phyloP scores from a whole-genome alignment of 2,329 filamentous ascomycete genomes.

The Exophiala sideris region DNA sequence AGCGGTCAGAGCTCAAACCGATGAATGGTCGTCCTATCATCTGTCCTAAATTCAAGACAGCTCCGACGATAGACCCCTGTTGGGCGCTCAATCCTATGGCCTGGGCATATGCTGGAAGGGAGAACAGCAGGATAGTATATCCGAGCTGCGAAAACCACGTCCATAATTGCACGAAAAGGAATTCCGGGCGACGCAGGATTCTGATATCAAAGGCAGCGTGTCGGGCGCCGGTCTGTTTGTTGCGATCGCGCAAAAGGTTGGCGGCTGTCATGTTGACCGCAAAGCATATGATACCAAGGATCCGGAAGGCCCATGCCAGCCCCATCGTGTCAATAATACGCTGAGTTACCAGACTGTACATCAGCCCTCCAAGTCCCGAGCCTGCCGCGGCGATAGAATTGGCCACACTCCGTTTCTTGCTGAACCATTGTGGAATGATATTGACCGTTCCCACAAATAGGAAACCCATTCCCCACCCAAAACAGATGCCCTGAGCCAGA shows the following conservation, averaged over 20 bases:
- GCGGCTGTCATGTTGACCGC: conserved; percentile 52
- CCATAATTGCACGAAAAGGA: conserved; percentile 57
- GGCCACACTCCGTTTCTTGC: conserved; percentile 54
- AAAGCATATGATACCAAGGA: conserved; percentile 56
- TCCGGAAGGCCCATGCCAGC: conserved; percentile 59
- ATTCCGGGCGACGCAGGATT: conserved; percentile 54
- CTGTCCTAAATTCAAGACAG: conserved; percentile 62
- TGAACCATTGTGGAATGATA: conserved; percentile 63
- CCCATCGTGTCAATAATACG: conserved; percentile 56
- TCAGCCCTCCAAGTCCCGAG: conserved; percentile 57
- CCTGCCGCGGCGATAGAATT: conserved; percentile 59
- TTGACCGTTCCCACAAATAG: conserved; percentile 56
- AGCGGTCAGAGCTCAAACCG: conserved; percentile 59
- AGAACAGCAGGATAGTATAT: conserved; percentile 64
- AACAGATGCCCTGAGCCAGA: conserved; percentile 59
- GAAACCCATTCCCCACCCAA: conserved; percentile 62
- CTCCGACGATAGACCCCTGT: conserved; percentile 61
- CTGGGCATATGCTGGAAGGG: conserved; percentile 59
- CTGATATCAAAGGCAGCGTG: conserved; percentile 53
- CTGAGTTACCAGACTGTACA: conserved; percentile 57
- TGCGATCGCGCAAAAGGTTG: conserved; percentile 56
- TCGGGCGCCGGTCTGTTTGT: conserved; percentile 53
- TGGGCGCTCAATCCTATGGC: conserved; percentile 56
- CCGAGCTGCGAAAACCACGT: conserved; percentile 62
- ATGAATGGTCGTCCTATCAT: conserved; percentile 56